Evolutionary conservation across 2,329 filamentous ascomycete genomes (phyloP).

Genomic region (Talaromyces sp.): DNA sequence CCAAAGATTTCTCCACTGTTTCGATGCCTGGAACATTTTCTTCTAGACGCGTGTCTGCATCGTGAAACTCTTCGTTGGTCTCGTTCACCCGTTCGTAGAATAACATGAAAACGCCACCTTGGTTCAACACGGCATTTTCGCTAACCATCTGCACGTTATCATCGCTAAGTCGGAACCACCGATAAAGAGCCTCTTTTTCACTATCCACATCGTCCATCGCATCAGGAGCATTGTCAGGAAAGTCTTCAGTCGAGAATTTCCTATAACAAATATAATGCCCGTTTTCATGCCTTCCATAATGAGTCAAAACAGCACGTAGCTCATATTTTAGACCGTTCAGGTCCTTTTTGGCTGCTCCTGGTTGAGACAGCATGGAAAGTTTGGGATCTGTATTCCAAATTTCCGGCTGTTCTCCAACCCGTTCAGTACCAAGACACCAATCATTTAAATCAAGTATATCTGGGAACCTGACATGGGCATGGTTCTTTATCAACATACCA

Average conservation of each 20-base stretch:
- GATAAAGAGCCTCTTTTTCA: constrained; percentile 38
- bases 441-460: constrained; percentile 66
- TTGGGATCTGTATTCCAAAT: constrained; percentile 65
- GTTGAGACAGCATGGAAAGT: constrained; percentile 66
- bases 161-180: constrained; percentile 91
- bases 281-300: constrained; percentile 87
- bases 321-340: constrained; percentile 54
- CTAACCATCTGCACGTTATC: constrained; percentile 71
- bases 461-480: constrained; percentile 72
- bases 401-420: constrained; percentile 45
- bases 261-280: constrained; percentile 93
- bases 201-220: constrained; percentile 26
- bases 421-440: constrained; percentile 71
- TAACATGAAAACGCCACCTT: constrained; percentile 90
- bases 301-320: constrained; percentile 77
- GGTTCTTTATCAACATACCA: constrained; percentile 76
- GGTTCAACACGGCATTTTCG: constrained; percentile 66
- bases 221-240: constrained; percentile 20
- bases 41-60: not conserved
- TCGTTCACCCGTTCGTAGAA: constrained; percentile 77
- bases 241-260: constrained; percentile 51
- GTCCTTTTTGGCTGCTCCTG: constrained; percentile 50
- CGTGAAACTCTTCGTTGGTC: not conserved
- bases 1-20: not conserved
- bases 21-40: not conserved